These are phyloP conservation scores for Rhynchospora tenuis DNA, from an alignment of 176 grass and related monocot species.

Conservation along the genomic window DNA sequence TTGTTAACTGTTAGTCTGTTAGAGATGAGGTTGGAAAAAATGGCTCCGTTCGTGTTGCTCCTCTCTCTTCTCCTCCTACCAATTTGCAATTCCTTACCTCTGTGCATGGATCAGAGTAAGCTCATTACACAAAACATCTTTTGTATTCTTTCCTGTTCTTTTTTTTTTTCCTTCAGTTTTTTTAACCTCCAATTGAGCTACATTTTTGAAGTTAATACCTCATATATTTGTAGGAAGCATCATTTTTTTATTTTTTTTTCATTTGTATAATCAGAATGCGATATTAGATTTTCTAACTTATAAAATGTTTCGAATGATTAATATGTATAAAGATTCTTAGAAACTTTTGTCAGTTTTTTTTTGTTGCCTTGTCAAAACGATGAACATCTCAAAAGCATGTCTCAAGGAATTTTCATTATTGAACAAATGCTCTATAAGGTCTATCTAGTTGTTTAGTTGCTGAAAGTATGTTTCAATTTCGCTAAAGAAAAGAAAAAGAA, in stretches of 20 bases:
- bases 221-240: neutral
- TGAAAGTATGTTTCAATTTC: neutral
- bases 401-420: neutral
- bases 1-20: neutral
- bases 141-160: neutral
- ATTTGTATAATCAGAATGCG: neutral
- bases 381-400: neutral
- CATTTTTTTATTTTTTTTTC: neutral
- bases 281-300: neutral
- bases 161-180: too few relatives aligned
- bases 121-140: neutral
- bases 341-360: neutral
- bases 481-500: neutral
- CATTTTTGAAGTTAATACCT: neutral
- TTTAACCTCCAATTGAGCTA: neutral
- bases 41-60: conserved; percentile 20
- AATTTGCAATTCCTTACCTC: conserved; percentile 27
- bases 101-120: conserved; percentile 62
- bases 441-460: neutral
- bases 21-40: conserved; percentile 6
- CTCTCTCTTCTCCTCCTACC: conserved; percentile 25
- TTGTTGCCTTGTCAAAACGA: neutral
- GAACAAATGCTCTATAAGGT: too few relatives aligned
- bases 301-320: neutral
- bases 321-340: neutral